Evolutionary conservation across 108 stramenopile species (phyloP), one percentile per base, ranked within the genome.

Genomic region (Conticribra guillardii): DNA sequence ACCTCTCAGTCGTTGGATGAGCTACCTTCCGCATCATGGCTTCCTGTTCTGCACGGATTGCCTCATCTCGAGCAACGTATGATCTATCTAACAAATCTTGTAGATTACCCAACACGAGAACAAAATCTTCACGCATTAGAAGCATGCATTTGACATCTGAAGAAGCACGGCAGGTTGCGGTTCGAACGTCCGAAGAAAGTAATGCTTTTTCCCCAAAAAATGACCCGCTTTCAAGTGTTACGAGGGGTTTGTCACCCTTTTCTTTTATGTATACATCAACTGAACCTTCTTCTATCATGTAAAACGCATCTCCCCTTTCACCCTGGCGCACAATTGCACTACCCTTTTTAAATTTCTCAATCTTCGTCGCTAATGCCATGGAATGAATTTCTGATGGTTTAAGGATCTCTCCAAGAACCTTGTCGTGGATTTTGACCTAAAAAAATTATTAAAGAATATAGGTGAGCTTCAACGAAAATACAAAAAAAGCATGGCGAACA

Each of bases 111-210:
- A 90, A 62, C 82, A 90, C 84, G 0, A 54, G 59, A 9, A 81
- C 79, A 52, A 90, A 90, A 59, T 90, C 89, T 51, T 88, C 89
- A 50, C 89, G 79, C 82, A 79, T 69, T 27, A 85, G 53, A 24
- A 79, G 46, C 66, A 85, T 69, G 15, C 80, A 78, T 61, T 82
- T 82, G 29, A 80, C 74, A 32, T 63, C 71, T 17, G 63, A 26
- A 2, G 60, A 31, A 1, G 87, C 87, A 17, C 78, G 54, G 54
- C 87, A 88, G 18, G 82, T 84, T 22, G 83, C 83, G 0, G 67
- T 80, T 22, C 82, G 73, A 23, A 71, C 74, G 45, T 80, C 79
- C 16, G 69, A 65, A 33, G 64, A 71, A 34, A 84, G 48, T 46
- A 84, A 63, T 18, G 83, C 83, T 50, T 77, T 84, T 52, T 84